These are phyloP conservation scores for Epichloe brachyelytri DNA, from an alignment of 2,329 filamentous ascomycete genomes.

Conservation along the genomic window DNA sequence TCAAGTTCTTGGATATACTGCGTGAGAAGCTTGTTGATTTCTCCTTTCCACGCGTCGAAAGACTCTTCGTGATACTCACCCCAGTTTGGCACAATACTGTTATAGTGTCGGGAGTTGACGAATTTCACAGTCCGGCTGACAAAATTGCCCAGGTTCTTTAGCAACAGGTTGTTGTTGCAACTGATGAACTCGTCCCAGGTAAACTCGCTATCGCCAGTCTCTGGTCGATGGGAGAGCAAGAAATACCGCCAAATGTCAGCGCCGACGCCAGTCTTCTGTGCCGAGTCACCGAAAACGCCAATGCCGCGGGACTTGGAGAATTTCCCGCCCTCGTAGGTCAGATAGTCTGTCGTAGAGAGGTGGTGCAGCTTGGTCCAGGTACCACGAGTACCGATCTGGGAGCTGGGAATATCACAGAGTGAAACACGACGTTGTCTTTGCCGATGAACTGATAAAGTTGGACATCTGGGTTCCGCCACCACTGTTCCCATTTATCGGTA, in stretches of 20 bases:
- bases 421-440: constrained; percentile 55
- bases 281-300: constrained; percentile 72
- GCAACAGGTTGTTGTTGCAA: constrained; percentile 60
- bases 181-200: constrained; percentile 63
- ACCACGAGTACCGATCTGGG: constrained; percentile 62
- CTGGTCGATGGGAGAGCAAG: constrained; percentile 64
- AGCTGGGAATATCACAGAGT: constrained; percentile 71
- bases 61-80: constrained; percentile 4
- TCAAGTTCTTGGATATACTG: constrained; percentile 5
- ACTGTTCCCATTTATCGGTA: constrained; percentile 67
- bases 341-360: constrained; percentile 63
- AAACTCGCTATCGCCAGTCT: constrained; percentile 68
- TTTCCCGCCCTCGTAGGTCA: constrained; percentile 67
- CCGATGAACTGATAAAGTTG: constrained; percentile 81
- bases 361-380: constrained; percentile 74
- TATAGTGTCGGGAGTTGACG: constrained; percentile 38
- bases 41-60: background rate
- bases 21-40: constrained; percentile 4
- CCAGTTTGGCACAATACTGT: constrained; percentile 32
- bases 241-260: constrained; percentile 76
- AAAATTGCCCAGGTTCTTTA: constrained; percentile 47
- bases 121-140: constrained; percentile 50
- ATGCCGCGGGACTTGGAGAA: constrained; percentile 74
- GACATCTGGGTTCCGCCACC: constrained; percentile 77
- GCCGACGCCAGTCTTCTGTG: constrained; percentile 64